These are phyloP conservation scores for Asterochloris erici DNA, from an alignment of 139 green algal species.

Conservation along the genomic window DNA sequence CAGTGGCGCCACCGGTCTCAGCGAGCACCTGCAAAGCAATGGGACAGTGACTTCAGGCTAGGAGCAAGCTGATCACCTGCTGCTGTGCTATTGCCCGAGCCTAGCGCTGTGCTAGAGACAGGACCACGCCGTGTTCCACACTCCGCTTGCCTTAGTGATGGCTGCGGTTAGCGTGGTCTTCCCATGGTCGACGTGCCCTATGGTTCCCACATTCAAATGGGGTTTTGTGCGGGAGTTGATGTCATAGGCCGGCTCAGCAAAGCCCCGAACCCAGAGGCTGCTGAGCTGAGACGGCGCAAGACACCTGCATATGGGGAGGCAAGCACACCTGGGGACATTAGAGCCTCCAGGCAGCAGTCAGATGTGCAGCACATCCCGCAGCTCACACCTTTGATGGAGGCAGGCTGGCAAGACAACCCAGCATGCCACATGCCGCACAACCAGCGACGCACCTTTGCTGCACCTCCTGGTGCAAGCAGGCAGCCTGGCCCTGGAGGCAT, in stretches of 20 bases:
- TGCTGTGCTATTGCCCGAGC: background rate
- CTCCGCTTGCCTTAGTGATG: conserved; percentile 73
- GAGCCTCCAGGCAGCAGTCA: background rate
- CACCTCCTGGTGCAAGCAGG: background rate
- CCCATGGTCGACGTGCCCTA: conserved; percentile 98
- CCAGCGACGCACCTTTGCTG: background rate
- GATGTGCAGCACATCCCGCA: background rate
- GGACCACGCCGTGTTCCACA: background rate
- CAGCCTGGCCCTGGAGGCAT: background rate
- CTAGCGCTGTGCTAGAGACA: background rate
- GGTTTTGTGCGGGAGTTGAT: conserved; percentile 90
- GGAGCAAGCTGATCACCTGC: background rate
- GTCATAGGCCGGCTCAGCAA: conserved; percentile 60
- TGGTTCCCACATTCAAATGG: conserved; percentile 98
- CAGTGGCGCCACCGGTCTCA: conserved; percentile 73
- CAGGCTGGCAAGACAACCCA: background rate
- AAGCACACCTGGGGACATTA: background rate
- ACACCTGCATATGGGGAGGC: background rate
- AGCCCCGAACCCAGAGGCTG: background rate
- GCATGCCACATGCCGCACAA: background rate
- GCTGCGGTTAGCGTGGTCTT: conserved; percentile 98
- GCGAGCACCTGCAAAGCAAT: conserved; percentile 70
- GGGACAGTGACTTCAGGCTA: background rate
- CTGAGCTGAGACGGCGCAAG: background rate
- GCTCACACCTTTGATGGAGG: background rate